Conservation (phyloP, 352 stramenopile species). For the Poterioochromonas sp. region DNA sequence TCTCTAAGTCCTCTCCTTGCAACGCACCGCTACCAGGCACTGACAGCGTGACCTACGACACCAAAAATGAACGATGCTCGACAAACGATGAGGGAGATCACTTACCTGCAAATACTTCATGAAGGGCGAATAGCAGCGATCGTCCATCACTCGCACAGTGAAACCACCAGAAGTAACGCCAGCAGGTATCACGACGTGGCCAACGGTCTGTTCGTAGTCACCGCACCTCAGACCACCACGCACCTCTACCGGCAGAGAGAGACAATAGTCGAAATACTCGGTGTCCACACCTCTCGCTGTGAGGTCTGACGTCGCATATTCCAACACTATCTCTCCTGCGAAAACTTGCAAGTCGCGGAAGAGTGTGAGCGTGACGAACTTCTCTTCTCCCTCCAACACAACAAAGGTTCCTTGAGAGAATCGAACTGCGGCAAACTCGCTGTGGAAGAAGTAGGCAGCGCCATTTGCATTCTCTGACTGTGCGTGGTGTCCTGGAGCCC, state of each 20-base stretch:
- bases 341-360: constrained; percentile 48
- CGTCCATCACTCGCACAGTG: constrained; percentile 79
- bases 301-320: constrained; percentile 59
- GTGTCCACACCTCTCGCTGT: constrained; percentile 56
- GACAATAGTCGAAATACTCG: constrained; percentile 46
- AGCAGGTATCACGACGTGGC: constrained; percentile 73
- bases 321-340: constrained; percentile 46
- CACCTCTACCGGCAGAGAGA: not conserved
- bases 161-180: constrained; percentile 72
- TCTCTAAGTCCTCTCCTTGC: constrained; percentile 73
- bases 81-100: not conserved
- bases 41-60: constrained; percentile 73
- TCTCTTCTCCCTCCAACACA: constrained; percentile 54
- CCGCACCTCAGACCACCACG: constrained; percentile 50
- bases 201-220: constrained; percentile 60
- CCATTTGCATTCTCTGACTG: not conserved
- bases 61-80: constrained; percentile 39
- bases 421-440: constrained; percentile 63
- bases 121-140: constrained; percentile 73
- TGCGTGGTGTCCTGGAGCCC: constrained; percentile 46
- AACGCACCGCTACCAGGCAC: constrained; percentile 74
- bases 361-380: constrained; percentile 50
- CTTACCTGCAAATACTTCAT: constrained; percentile 21
- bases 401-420: constrained; percentile 1
- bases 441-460: constrained; percentile 48